Conservation (phyloP, 257 asterid genomes). For the Ilex asprella region DNA sequence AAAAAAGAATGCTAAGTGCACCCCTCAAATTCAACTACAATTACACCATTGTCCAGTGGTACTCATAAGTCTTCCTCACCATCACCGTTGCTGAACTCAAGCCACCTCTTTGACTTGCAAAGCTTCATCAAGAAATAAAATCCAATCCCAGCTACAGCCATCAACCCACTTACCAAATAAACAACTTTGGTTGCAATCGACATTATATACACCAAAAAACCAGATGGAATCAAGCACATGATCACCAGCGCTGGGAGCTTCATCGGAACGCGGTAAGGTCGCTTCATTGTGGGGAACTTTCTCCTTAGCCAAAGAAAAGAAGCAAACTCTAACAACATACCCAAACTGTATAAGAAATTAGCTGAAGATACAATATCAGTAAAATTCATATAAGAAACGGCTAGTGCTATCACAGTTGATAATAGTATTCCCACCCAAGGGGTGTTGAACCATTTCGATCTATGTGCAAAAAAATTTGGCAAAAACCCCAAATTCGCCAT, state of each 20-base stretch:
- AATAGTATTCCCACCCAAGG: slow-evolving; percentile 60
- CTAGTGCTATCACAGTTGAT: slow-evolving; percentile 38
- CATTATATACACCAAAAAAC: slow-evolving; percentile 48
- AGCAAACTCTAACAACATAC: slow-evolving; percentile 62
- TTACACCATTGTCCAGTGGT: no score
- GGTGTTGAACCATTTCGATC: slow-evolving; percentile 52
- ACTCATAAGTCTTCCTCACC: background rate
- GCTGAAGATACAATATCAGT: slow-evolving; percentile 39
- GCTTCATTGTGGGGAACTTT: slow-evolving; percentile 21
- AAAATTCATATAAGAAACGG: slow-evolving; percentile 33
- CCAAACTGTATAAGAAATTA: slow-evolving; percentile 59
- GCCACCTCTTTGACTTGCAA: slow-evolving; percentile 37
- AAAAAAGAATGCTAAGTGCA: no score
- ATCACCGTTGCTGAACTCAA: slow-evolving; percentile 15
- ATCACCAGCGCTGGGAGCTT: slow-evolving; percentile 31
- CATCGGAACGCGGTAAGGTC: slow-evolving; percentile 53
- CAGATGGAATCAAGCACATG: slow-evolving; percentile 58
- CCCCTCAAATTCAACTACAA: no score
- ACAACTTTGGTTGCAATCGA: slow-evolving; percentile 45
- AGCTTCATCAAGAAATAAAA: slow-evolving; percentile 52
- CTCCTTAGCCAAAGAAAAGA: slow-evolving; percentile 48
- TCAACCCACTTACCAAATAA: slow-evolving; percentile 38
- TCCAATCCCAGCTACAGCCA: slow-evolving; percentile 40
- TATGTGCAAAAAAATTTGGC: slow-evolving; percentile 28
- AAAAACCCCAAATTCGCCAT: slow-evolving; percentile 49